phyloP scores from a whole-genome alignment of 2,329 filamentous ascomycete species.

The Exophiala oligosperma region DNA sequence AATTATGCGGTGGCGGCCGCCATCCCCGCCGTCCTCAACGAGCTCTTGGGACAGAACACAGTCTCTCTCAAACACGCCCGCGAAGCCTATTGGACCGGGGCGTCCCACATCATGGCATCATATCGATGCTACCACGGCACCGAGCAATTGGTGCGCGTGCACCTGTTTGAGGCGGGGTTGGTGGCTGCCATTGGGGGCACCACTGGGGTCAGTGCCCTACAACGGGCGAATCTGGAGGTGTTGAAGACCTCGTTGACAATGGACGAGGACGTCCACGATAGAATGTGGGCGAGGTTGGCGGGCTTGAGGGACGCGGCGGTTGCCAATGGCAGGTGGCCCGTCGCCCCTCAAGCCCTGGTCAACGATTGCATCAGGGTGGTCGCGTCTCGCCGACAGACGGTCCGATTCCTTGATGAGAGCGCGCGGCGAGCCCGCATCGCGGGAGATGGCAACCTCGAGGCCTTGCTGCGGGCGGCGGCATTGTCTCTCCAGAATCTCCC shows the following conservation, averaged over 20 bases:
- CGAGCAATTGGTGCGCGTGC: not conserved
- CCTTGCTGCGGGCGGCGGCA: too few species aligned
- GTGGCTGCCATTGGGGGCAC: not conserved
- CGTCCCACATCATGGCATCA: not conserved
- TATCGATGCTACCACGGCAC: not conserved
- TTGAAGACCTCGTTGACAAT: not conserved
- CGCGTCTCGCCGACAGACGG: not conserved
- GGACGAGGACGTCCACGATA: not conserved
- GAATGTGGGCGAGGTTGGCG: not conserved
- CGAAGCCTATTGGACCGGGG: not conserved
- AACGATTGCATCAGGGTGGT: not conserved
- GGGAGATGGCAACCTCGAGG: too few species aligned
- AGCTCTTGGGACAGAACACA: not conserved
- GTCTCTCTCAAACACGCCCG: not conserved
- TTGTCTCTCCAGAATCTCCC: too few species aligned
- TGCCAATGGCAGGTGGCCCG: not conserved
- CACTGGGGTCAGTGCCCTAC: not conserved
- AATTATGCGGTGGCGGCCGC: not conserved
- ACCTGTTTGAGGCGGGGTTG: not conserved
- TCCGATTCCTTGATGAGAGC: not conserved
- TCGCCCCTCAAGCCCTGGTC: not conserved
- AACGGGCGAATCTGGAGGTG: not conserved
- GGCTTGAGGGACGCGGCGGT: not conserved
- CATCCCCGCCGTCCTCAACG: not conserved
- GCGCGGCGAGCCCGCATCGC: not conserved